Percentiles rank a stretch among this genome's conserved stretches.
phyloP scores from a whole-genome alignment of 257 asterid genomes.

The Handroanthus guayacan region DNA sequence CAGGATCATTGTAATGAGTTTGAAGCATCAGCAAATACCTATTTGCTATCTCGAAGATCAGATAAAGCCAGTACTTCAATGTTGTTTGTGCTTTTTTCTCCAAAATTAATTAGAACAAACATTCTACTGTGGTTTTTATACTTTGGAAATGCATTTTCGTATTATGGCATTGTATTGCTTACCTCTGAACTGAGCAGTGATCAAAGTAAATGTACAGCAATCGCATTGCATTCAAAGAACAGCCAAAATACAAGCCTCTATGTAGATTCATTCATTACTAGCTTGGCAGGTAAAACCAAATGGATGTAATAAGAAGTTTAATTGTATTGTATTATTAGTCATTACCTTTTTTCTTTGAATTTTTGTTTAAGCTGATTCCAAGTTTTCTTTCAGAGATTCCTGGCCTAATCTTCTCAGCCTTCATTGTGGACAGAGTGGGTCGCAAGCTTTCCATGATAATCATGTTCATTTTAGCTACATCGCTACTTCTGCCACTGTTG shows the following conservation, averaged over 20 bases:
- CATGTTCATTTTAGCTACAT: constrained; percentile 51
- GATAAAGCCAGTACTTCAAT: constrained; percentile 44
- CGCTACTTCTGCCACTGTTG: constrained; percentile 65
- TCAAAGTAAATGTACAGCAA: constrained; percentile 51
- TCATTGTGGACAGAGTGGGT: constrained; percentile 70
- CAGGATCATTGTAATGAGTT: constrained; percentile 27
- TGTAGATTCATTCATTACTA: constrained; percentile 63
- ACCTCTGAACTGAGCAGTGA: constrained; percentile 77
- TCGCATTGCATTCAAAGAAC: constrained; percentile 30
- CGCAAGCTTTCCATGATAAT: constrained; percentile 69
- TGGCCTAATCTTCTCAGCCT: constrained; percentile 65
- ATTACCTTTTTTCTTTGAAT: neutral
- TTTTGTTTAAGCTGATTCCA: constrained; percentile 26
- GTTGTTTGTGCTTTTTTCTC: constrained; percentile 52
- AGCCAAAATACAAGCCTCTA: constrained; percentile 54
- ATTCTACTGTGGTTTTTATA: constrained; percentile 65
- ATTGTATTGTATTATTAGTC: neutral
- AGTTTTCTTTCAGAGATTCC: constrained; percentile 70
- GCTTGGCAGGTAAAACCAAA: constrained; percentile 66
- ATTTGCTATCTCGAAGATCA: constrained; percentile 35
- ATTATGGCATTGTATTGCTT: constrained; percentile 76
- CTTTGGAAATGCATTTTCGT: constrained; percentile 70
- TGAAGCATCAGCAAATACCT: constrained; percentile 37
- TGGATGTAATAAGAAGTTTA: neutral
- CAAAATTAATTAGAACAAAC: constrained; percentile 54